Evolutionary conservation across 2,329 filamentous ascomycete species (phyloP).

Genomic region (Alternaria novae-zelandiae): DNA sequence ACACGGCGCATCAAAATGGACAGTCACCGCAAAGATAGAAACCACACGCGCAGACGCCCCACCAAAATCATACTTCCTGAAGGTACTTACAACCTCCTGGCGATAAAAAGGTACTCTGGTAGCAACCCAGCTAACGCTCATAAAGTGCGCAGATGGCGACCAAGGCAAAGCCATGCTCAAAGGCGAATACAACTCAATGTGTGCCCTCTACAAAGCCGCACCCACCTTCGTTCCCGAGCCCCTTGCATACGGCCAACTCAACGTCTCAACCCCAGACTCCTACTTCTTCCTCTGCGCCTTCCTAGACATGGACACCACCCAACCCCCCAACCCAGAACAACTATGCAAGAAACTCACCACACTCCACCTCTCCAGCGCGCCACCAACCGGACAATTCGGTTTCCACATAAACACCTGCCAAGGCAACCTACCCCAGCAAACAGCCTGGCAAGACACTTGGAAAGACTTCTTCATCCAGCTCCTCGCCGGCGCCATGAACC

Average conservation of each 20-base stretch:
- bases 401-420: neutral
- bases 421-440: neutral
- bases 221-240: neutral
- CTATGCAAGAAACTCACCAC: neutral
- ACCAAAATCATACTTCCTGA: neutral
- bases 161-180: neutral
- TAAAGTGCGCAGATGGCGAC: neutral
- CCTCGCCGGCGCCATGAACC: neutral
- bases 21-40: neutral
- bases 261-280: neutral
- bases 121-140: neutral
- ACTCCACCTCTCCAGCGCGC: neutral
- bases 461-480: neutral
- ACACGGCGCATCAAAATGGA: neutral
- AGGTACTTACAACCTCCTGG: neutral
- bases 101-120: neutral
- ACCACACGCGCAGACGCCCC: rapidly evolving
- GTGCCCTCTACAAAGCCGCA: neutral
- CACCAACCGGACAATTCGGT: neutral
- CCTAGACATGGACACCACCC: neutral
- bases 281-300: neutral
- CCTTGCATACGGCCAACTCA: neutral
- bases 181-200: neutral
- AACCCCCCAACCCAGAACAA: neutral
- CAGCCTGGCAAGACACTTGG: neutral